Evolutionary conservation across 202 grass and related monocot species (phyloP).

Genomic region (Tripidium arundinaceum): DNA sequence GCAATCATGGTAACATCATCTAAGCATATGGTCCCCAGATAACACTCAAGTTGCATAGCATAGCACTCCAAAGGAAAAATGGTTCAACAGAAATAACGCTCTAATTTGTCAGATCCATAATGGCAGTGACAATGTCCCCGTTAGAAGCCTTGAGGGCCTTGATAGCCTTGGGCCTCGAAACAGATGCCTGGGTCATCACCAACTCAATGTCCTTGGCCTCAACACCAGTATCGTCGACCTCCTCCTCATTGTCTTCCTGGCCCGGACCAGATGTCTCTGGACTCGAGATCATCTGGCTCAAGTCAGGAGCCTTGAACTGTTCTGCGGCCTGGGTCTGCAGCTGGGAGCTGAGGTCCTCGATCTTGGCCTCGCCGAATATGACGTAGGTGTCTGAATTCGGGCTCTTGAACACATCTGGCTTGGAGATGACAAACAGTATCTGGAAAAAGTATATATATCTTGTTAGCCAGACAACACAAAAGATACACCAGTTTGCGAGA

Average conservation of each 20-base stretch:
- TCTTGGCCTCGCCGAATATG: slow-evolving; percentile 38
- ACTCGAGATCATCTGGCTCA: slow-evolving; percentile 33
- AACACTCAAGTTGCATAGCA: slow-evolving; percentile 10
- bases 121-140: slow-evolving; percentile 60
- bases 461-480: not conserved
- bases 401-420: slow-evolving; percentile 67
- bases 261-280: slow-evolving; percentile 25
- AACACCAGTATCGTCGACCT: slow-evolving; percentile 41
- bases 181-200: slow-evolving; percentile 54
- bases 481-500: not conserved
- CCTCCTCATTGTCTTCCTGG: slow-evolving; percentile 48
- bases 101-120: slow-evolving; percentile 62
- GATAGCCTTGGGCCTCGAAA: slow-evolving; percentile 44
- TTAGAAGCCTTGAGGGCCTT: slow-evolving; percentile 45
- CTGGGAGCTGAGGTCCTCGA: slow-evolving; percentile 2
- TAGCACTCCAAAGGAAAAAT: not conserved
- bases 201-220: slow-evolving; percentile 58
- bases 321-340: slow-evolving; percentile 44
- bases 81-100: not conserved
- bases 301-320: slow-evolving; percentile 40
- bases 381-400: slow-evolving; percentile 54
- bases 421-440: slow-evolving; percentile 55
- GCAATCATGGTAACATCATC: not conserved
- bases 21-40: slow-evolving; percentile 14
- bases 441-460: not conserved